Base-by-base conservation (phyloP, 139 green algal genomes). In the Raphidocelis subcapitata region DNA sequence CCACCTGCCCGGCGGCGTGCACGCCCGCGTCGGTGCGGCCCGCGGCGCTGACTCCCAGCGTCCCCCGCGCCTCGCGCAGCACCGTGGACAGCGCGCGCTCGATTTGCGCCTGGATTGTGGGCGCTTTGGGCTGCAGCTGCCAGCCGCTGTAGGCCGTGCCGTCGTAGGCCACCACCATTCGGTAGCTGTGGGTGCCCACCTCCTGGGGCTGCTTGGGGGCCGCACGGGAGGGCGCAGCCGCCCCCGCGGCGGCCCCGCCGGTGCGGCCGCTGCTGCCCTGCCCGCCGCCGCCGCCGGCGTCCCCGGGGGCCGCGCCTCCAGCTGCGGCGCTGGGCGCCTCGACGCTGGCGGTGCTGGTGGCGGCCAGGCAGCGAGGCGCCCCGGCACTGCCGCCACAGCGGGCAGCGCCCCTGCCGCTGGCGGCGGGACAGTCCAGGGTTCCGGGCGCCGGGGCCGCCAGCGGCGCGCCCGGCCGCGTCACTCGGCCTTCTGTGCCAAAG, bases 21-120 rank as follows among this genome's bases (percentile, higher is more conserved):
- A 97, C 92, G 18, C 92, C 92, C 28, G 86, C 69, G 68, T 97
- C 92, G 0, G 92, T 97, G 14, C 92, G 79, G 18, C 91, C 89
- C 2, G 88, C 87, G 8, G 81, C 89, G 28, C 81, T 65, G 64
- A 97, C 74, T 8, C 76, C 57, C 12, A 93, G 72, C 23, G 28
- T 54, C n/a, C 78, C 60, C 18, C 88, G 64, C 5, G 62, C n/a
- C 62, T 82, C 59, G 10, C 68, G 36, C 20, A 89, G 79, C 18
- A 87, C 44, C 0, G 56, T 82, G 28, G 24, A 49, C 62, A 93
- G 68, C 0, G 80, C 81, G 0, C 49, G 49, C 72, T 95, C 88
- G 44, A 93, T 56, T 16, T 69, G 21, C 3, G 67, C 69, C 71
- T 93, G 86, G 18, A 93, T 72, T 2, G 85, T 89, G 10, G 23